Conservation (phyloP, 345 rosid species). For the Eucalyptus decipiens region DNA sequence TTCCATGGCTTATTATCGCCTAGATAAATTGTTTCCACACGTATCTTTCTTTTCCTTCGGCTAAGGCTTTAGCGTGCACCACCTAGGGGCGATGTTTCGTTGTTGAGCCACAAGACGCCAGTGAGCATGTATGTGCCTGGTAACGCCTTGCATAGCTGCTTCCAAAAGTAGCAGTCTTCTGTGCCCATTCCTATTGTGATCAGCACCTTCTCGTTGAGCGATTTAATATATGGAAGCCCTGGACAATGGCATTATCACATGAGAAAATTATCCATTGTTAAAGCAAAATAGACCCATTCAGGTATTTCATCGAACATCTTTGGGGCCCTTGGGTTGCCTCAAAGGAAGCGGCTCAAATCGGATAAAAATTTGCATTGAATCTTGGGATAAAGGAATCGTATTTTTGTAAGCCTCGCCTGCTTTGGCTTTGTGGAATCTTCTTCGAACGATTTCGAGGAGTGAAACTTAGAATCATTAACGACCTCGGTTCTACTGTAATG, state of each 20-base stretch:
- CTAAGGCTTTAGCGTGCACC: too few species aligned
- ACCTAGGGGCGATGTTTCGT: too few species aligned
- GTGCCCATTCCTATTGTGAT: slow-evolving; percentile 57
- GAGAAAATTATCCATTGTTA: neutral
- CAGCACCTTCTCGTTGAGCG: slow-evolving; percentile 13
- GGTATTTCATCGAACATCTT: slow-evolving; percentile 15
- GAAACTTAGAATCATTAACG: neutral
- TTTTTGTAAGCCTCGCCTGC: slow-evolving; percentile 18
- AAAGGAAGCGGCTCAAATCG: neutral
- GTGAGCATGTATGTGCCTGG: too few species aligned
- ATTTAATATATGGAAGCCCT: neutral
- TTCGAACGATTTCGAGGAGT: slow-evolving; percentile 28
- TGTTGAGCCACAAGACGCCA: too few species aligned
- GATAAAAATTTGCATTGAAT: neutral
- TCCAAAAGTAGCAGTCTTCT: slow-evolving; percentile 63
- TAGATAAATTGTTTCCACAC: too few species aligned
- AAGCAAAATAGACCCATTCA: neutral
- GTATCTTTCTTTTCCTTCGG: too few species aligned
- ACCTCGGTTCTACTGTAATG: neutral
- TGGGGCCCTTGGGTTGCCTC: neutral
- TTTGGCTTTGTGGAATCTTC: slow-evolving; percentile 42
- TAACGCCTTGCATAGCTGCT: slow-evolving; percentile 8
- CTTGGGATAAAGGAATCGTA: neutral
- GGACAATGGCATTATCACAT: neutral
- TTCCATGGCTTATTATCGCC: too few species aligned